Base-by-base conservation (phyloP, 2,329 filamentous ascomycete genomes). In the Scedosporium aurantiacum region DNA sequence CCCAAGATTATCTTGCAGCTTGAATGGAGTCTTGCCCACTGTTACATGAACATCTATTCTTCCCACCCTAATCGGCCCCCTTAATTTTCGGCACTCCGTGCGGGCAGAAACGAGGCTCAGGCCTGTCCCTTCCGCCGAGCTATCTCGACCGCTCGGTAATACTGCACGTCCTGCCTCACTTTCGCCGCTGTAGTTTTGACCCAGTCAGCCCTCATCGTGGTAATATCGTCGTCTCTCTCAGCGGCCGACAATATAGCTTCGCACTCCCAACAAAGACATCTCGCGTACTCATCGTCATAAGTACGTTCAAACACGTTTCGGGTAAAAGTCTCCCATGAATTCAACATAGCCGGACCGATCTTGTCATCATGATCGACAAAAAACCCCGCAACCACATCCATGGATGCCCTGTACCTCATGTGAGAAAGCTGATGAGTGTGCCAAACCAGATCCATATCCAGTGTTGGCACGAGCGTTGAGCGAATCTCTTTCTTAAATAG, bases 371-470 rank as follows among this genome's bases (percentile, higher is more conserved):
- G 74, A 28, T 76, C 71, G 40, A 77, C 66, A 56, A 73, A 70
- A 3, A 63, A 62, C 0, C 70, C 69, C 0, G 63, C 57, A 2
- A 64, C 8, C 0, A 60, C 50, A 45, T 65, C 65, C 54, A 65
- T 65, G 0, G 60, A 63, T 25, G 60, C 45, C 0, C 61, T 63
- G 61, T 77, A 77, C 1, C 61, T 14, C 2, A 27, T 62, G 0
- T 72, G 67, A 1, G 68, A 70, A 54, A 71, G 72, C 60, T 76
- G 75, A 57, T 78, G 74, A 0, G 76, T 78, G 58, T 77, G 74
- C 76, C 76, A 78, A 0, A 70, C 70, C 0, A 78, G 66, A 62
- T 78, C 75, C n/a, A 78, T 71, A 62, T 77, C 75, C 5, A 76
- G 64, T 0, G 75, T 76, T 0, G 76, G 76, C 2, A 77, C 75